Conservation (phyloP, 2,329 filamentous ascomycete genomes). For the Epichloe coenophiala region DNA sequence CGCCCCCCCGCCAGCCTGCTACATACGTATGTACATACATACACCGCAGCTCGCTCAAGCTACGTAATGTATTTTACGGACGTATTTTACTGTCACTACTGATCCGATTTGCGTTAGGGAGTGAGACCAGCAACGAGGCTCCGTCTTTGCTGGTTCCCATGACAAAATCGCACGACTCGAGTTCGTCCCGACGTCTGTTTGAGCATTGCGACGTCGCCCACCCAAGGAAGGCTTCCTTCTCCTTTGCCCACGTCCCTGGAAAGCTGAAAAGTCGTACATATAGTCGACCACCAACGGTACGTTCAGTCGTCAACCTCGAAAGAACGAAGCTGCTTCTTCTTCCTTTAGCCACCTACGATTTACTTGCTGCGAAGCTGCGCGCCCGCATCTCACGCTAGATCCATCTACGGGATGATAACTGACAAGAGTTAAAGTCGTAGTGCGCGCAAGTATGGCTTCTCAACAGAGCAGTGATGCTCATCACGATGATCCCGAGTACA, state of each 20-base stretch:
- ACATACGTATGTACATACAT: too few species aligned
- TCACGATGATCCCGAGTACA: slow-evolving; percentile 16
- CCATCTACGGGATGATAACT: background rate
- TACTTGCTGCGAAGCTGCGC: background rate
- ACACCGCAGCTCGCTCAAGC: too few species aligned
- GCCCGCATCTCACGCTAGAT: background rate
- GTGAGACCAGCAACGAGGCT: too few species aligned
- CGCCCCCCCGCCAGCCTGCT: too few species aligned
- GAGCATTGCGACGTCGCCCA: background rate
- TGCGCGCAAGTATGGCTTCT: slow-evolving; percentile 1
- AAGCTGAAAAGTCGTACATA: too few species aligned
- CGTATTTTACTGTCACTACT: too few species aligned
- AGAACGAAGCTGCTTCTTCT: background rate
- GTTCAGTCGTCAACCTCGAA: background rate
- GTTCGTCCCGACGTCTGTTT: background rate
- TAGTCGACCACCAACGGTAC: background rate
- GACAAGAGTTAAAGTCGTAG: background rate
- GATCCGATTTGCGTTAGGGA: too few species aligned
- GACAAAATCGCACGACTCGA: background rate
- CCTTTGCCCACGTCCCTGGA: background rate
- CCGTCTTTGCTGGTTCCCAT: background rate
- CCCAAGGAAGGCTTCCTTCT: background rate
- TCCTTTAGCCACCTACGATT: background rate
- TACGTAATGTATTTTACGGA: too few species aligned
- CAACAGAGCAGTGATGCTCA: slow-evolving; percentile 2